Conservation (phyloP, 129 eudicot species). For the Lonicera japonica region DNA sequence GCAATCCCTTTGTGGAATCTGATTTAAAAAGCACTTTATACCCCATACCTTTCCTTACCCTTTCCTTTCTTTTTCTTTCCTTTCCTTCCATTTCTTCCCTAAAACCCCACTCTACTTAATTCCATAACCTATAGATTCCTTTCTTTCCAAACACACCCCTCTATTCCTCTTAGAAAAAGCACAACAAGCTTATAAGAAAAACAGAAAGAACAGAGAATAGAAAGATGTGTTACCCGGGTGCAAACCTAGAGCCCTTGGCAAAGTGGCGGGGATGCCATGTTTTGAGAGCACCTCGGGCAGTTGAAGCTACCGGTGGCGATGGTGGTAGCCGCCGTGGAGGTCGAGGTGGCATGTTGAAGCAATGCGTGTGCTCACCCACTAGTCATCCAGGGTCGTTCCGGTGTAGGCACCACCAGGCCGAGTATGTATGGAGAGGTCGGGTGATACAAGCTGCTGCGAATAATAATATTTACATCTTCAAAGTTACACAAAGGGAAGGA, state of each 20-base stretch:
- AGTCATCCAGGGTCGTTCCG: slow-evolving; percentile 73
- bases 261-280: slow-evolving; percentile 22
- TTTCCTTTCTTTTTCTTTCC: slow-evolving; percentile 26
- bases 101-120: slow-evolving; percentile 22
- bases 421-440: slow-evolving; percentile 55
- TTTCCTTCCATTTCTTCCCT: too few relatives aligned
- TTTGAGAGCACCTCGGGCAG: slow-evolving; percentile 14
- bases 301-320: slow-evolving; percentile 9
- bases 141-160: slow-evolving; percentile 22
- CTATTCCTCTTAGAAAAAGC: too few relatives aligned
- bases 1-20: slow-evolving; percentile 45
- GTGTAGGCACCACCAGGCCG: slow-evolving; percentile 49
- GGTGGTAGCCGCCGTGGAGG: slow-evolving; percentile 15
- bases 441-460: slow-evolving; percentile 7
- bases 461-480: background rate
- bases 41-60: slow-evolving; percentile 40
- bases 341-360: slow-evolving; percentile 16
- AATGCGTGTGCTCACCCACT: slow-evolving; percentile 65
- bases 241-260: slow-evolving; percentile 18
- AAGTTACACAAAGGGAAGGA: slow-evolving; percentile 4
- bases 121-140: slow-evolving; percentile 19
- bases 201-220: background rate
- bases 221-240: slow-evolving; percentile 41
- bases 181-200: slow-evolving; percentile 4
- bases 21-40: slow-evolving; percentile 35